phyloP scores from a whole-genome alignment of 148 eudicot species.

The Tetragonia tetragonoides region DNA sequence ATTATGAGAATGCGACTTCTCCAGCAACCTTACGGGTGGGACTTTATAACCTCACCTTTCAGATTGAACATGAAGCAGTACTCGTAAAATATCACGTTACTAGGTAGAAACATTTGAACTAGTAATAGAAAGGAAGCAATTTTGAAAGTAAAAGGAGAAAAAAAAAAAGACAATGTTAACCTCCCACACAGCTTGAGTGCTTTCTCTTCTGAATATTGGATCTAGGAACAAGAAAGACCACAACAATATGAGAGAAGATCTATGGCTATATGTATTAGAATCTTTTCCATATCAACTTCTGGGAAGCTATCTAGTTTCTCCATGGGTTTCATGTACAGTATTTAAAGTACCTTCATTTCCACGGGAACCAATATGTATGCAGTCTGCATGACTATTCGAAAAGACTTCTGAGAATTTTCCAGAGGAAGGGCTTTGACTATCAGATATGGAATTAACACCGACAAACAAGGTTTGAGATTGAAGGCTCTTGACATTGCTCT shows the following conservation, averaged over 20 bases:
- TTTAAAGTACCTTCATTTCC: conserved; percentile 65
- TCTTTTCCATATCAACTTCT: not conserved
- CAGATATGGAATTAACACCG: conserved; percentile 35
- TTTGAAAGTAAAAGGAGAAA: too few species aligned
- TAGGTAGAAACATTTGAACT: not conserved
- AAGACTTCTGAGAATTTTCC: conserved; percentile 31
- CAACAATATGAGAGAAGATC: not conserved
- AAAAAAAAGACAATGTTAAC: not conserved
- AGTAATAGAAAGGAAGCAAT: too few species aligned
- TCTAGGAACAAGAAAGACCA: not conserved
- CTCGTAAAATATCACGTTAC: not conserved
- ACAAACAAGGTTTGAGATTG: conserved; percentile 33
- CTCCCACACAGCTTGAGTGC: not conserved
- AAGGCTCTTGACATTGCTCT: conserved; percentile 31
- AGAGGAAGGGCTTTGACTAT: conserved; percentile 33
- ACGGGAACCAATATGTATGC: conserved; percentile 63
- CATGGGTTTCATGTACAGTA: not conserved
- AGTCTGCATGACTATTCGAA: conserved; percentile 34
- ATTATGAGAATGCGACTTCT: not conserved
- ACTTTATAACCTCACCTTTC: not conserved
- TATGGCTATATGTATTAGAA: not conserved
- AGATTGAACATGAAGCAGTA: not conserved
- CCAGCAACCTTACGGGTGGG: not conserved
- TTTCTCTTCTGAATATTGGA: not conserved
- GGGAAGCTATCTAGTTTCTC: conserved; percentile 1